Conservation (phyloP, 108 stramenopile species). For the Stephanodiscus minutulus region DNA sequence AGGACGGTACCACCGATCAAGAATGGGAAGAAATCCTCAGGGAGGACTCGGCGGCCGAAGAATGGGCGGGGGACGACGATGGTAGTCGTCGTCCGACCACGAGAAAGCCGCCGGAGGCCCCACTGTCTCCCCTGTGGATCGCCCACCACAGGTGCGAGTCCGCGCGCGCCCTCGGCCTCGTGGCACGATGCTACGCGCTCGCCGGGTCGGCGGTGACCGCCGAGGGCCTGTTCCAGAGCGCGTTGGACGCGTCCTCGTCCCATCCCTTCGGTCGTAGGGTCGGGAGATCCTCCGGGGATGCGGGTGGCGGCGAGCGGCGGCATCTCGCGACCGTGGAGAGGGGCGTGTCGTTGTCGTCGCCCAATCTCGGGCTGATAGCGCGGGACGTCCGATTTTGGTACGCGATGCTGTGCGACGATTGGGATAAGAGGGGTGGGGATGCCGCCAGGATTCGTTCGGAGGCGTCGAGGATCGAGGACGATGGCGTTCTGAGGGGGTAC, state of each 20-base stretch:
- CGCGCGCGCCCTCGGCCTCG: conserved; percentile 58
- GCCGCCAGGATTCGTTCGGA: conserved; percentile 53
- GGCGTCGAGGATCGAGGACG: conserved; percentile 53
- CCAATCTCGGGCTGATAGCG: conserved; percentile 49
- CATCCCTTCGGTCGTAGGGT: conserved; percentile 45
- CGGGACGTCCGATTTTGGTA: conserved; percentile 60
- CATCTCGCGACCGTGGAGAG: no score
- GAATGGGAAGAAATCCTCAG: conserved; percentile 35
- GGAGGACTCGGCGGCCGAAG: conserved; percentile 18
- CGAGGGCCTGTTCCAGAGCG: conserved; percentile 84
- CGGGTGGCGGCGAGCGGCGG: background rate
- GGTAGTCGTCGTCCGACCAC: background rate
- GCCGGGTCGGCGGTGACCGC: conserved; percentile 81
- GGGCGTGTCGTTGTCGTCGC: conserved; percentile 49
- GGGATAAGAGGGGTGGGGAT: conserved; percentile 79
- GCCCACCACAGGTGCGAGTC: conserved; percentile 45
- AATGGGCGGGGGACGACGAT: conserved; percentile 10
- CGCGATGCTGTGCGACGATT: conserved; percentile 63
- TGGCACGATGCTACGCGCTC: conserved; percentile 70
- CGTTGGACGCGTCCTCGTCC: conserved; percentile 55
- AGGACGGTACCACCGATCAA: conserved; percentile 5
- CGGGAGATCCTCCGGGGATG: conserved; percentile 1
- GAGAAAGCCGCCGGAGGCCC: conserved; percentile 12
- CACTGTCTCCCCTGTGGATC: conserved; percentile 32
- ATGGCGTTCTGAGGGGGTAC: conserved; percentile 48